These are phyloP conservation scores for Suhomyces faveliae DNA, from an alignment of 805 yeast species.

Conservation along the genomic window DNA sequence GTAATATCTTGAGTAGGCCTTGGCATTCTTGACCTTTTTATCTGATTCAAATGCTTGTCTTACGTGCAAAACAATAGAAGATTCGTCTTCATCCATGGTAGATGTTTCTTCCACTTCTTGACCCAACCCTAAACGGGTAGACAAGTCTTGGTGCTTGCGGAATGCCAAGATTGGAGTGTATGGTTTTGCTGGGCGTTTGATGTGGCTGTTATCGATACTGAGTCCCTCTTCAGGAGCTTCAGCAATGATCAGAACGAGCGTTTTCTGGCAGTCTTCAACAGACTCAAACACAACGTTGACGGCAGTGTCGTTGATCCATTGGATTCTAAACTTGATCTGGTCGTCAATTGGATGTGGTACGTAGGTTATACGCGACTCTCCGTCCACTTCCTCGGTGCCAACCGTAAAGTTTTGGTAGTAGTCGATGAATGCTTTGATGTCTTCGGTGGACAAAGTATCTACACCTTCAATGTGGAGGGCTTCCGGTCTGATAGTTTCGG, in stretches of 20 bases:
- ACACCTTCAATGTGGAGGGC: conserved; percentile 58
- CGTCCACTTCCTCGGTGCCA: conserved; percentile 15
- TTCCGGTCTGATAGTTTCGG: conserved; percentile 42
- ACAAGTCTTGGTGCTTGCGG: conserved; percentile 29
- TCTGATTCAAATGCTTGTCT: conserved; percentile 57
- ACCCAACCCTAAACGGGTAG: conserved; percentile 26
- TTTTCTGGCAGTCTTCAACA: conserved; percentile 39
- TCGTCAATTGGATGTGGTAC: conserved; percentile 25
- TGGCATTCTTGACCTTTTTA: conserved; percentile 55
- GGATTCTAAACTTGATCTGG: conserved; percentile 43
- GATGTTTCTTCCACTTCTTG: conserved; percentile 12
- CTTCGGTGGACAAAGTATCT: conserved; percentile 59
- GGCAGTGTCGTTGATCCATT: conserved; percentile 67
- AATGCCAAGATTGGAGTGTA: conserved; percentile 37
- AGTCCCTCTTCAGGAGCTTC: not conserved
- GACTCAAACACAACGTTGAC: conserved; percentile 55
- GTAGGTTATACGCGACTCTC: conserved; percentile 13
- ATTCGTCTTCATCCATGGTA: conserved; percentile 40
- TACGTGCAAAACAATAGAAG: conserved; percentile 35
- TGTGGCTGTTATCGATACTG: conserved; percentile 13
- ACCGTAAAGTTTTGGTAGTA: conserved; percentile 37
- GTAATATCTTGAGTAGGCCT: conserved; percentile 61
- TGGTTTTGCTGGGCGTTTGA: conserved; percentile 42
- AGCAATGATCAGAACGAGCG: conserved; percentile 26
- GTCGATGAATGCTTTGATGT: conserved; percentile 56